phyloP scores from a whole-genome alignment of 192 early-diverging fungal genomes.

The Podila epicladia region DNA sequence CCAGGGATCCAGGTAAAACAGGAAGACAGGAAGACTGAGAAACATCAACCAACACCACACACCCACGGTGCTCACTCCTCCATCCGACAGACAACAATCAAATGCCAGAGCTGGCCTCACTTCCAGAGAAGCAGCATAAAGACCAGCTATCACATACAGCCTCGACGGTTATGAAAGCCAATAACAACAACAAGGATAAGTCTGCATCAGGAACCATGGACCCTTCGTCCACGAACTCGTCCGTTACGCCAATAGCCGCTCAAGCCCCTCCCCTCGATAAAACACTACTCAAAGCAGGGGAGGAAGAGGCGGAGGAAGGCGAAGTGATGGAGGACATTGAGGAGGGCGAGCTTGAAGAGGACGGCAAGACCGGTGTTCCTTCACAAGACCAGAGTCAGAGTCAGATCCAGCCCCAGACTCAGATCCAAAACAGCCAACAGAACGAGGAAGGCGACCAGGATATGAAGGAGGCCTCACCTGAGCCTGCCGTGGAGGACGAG shows the following conservation, averaged over 20 bases:
- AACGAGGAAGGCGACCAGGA: not conserved
- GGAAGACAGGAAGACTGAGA: too few species aligned
- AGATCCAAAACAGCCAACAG: too few species aligned
- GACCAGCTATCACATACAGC: not conserved
- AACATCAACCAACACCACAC: too few species aligned
- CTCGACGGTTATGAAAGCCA: constrained; percentile 22
- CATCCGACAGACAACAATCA: constrained; percentile 1
- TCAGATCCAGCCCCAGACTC: too few species aligned
- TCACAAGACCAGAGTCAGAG: too few species aligned
- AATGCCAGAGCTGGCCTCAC: too few species aligned
- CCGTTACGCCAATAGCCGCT: not conserved
- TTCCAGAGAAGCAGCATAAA: too few species aligned
- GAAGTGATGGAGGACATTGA: constrained; percentile 5
- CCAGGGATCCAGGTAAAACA: too few species aligned
- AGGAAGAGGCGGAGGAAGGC: not conserved
- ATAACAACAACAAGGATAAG: not conserved
- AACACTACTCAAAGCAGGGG: too few species aligned
- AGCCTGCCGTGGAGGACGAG: not conserved
- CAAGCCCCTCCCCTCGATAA: not conserved
- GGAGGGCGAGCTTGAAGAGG: not conserved
- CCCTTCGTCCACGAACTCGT: not conserved
- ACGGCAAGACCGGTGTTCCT: not conserved
- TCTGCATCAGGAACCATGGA: too few species aligned
- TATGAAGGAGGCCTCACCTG: not conserved
- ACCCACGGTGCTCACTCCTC: too few species aligned